Evolutionary conservation across 495 filamentous ascomycete genomes (phyloP), one percentile per base, ranked within the genome.

Genomic region (Astrothelium subdiscretum): DNA sequence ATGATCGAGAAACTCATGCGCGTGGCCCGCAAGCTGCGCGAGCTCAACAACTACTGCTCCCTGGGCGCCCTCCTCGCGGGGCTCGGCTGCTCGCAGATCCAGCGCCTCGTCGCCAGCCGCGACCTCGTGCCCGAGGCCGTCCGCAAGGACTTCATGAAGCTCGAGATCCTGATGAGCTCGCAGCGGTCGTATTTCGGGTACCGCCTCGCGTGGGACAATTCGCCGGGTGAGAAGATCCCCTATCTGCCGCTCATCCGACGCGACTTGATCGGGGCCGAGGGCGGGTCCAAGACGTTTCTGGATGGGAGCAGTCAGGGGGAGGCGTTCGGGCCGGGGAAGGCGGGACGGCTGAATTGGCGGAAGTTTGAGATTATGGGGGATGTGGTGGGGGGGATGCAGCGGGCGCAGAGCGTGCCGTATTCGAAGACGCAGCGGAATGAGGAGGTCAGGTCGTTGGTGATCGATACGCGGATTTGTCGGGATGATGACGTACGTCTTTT

Each of bases 331-430:
- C 27, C 26, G 24, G 59, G 43, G 26, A 58, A 42, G 52, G 51
- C 58, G n/a, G 62, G 65, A 0, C 38, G 63, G 48, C 38, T 98
- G 69, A 97, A 97, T 70, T 98, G 94, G 94, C 91, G 87, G 76
- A 98, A 98, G 69, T 97, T 97, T 67, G 91, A 97, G 76, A 87
- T 98, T 22, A 86, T 97, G 76, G 90, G 91, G 3, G 92, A 97
- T 62, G 87, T 96, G 27, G 81, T 98, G 58, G 80, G 95, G 59
- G 87, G 88, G 3, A 87, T 98, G 40, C 91, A 95, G 78, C 85
- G 84, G 72, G 95, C 91, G 71, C 94, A 97, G 75, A 86, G 86
- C 35, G 86, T 83, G 44, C 87, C 92, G 18, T 96, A 96, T 68
- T 80, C 83, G 61, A 82, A 86, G 62, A 73, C 95, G 60, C 74